Evolutionary conservation across 2,329 filamentous ascomycete genomes (phyloP), one percentile per base, ranked within the genome.

Genomic region (Monosporascus sp.): DNA sequence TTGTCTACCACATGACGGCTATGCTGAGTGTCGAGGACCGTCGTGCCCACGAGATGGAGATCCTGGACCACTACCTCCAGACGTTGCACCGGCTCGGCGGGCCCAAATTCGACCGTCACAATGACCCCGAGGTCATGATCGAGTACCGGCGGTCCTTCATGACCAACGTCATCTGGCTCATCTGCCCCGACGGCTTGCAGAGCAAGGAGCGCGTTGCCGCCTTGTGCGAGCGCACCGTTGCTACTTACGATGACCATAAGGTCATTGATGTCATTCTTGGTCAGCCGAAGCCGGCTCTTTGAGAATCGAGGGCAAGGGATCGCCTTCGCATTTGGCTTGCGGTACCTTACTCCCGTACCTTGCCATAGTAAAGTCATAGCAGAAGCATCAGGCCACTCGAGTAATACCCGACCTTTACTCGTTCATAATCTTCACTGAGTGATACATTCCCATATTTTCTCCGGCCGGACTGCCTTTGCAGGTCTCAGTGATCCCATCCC

Each of bases 1-100:
- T 76, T 3, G 67, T 69, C 7, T 76, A 76, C 58, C 67, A 69
- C 54, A 65, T 76, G 60, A 70, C 70, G 1, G 65, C 68, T 3
- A 67, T 69, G 58, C 55, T 76, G 48, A 69, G 59, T 6, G 52
- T 75, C 7, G 70, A 72, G 54, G 69, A 74, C 50, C 70, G 73
- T 16, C 66, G 73, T n/a, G 61, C 61, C 9, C 67, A 73, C 36
- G 73, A 76, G 60, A 67, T 69, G 65, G 68, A 66, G 48, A 58
- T 75, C 14, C 58, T 71, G 24, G 64, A 70, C 34, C 65, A 69
- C 52, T 74, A 74, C 54, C 60, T 73, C 20, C 58, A 61, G 7
- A 61, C 64, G n/a, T 57, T 73, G 49, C 64, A 64, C 49, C 52
- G 52, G 11, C 55, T 65, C 2, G 69, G 70, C 17, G 69, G 69